These are phyloP conservation scores for Aechmea fasciata DNA, from an alignment of 176 grass and related monocot species.

Conservation along the genomic window DNA sequence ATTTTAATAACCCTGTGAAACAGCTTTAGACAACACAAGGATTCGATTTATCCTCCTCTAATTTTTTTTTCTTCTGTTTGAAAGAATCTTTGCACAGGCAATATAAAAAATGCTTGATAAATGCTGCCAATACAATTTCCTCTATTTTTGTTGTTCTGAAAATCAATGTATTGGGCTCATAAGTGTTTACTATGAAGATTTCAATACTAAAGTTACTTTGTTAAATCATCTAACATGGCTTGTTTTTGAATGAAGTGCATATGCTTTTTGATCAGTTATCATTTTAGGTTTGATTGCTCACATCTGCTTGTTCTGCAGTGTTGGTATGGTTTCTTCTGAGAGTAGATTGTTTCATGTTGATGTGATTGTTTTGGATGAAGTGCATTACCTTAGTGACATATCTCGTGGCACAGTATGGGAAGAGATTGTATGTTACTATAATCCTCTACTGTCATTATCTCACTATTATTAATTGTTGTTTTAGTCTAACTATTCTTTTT, in stretches of 20 bases:
- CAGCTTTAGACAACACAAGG: too few species aligned
- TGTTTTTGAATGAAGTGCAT: not conserved
- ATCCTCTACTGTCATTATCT: slow-evolving; percentile 8
- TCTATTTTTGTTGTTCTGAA: not conserved
- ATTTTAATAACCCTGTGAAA: too few species aligned
- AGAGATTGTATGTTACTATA: slow-evolving; percentile 74
- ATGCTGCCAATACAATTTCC: too few species aligned
- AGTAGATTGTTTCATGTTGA: slow-evolving; percentile 94
- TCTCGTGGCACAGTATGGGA: slow-evolving; percentile 99
- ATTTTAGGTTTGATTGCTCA: not conserved
- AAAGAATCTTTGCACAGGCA: too few species aligned
- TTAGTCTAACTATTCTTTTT: slow-evolving; percentile 4
- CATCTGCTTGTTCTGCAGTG: slow-evolving; percentile 32
- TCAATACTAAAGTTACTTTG: too few species aligned
- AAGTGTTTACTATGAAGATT: not conserved
- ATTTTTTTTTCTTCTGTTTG: too few species aligned
- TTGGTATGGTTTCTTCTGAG: slow-evolving; percentile 72
- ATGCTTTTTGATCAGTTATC: not conserved
- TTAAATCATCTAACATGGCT: too few species aligned
- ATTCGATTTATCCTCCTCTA: too few species aligned
- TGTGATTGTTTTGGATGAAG: slow-evolving; percentile 97
- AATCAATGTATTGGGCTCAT: not conserved
- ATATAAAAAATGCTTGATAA: too few species aligned
- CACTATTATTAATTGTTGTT: slow-evolving; percentile 5
- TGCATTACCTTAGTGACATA: slow-evolving; percentile 96